Evolutionary conservation across 1,139 yeast genomes (phyloP).

Genomic region (Zhuliangozyma parablackwelliae): DNA sequence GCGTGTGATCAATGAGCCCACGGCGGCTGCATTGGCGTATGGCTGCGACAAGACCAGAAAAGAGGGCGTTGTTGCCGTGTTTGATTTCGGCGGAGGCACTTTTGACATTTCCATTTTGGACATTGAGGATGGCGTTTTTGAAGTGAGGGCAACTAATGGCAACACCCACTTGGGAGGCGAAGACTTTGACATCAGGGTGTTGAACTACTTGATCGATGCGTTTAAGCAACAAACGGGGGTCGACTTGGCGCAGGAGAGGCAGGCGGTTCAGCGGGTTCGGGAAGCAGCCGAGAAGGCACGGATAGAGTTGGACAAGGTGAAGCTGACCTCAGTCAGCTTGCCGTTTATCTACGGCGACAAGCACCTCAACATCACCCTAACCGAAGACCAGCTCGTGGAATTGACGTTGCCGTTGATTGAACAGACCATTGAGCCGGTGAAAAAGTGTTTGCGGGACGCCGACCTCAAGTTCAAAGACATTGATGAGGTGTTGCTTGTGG

Average conservation of each 20-base stretch:
- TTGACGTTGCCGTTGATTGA: constrained; percentile 60
- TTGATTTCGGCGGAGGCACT: constrained; percentile 82
- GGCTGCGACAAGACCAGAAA: constrained; percentile 49
- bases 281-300: constrained; percentile 72
- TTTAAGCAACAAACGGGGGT: constrained; percentile 40
- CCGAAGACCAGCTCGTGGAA: constrained; percentile 60
- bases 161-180: constrained; percentile 84
- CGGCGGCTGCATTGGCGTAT: constrained; percentile 80
- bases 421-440: constrained; percentile 61
- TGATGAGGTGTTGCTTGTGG: constrained; percentile 70
- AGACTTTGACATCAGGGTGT: constrained; percentile 65
- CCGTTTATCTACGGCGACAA: constrained; percentile 56
- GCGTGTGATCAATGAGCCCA: constrained; percentile 74
- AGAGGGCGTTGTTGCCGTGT: constrained; percentile 69
- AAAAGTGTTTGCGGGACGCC: constrained; percentile 66
- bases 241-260: constrained; percentile 39
- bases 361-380: constrained; percentile 49
- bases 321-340: constrained; percentile 51
- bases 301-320: constrained; percentile 63
- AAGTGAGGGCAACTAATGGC: constrained; percentile 79
- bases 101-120: constrained; percentile 77
- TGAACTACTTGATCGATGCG: constrained; percentile 46
- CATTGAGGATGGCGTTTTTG: constrained; percentile 78
- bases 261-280: constrained; percentile 62
- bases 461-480: constrained; percentile 57